These are phyloP conservation scores for Sporothrix curviconia DNA, from an alignment of 2,329 filamentous ascomycete genomes.

Conservation along the genomic window DNA sequence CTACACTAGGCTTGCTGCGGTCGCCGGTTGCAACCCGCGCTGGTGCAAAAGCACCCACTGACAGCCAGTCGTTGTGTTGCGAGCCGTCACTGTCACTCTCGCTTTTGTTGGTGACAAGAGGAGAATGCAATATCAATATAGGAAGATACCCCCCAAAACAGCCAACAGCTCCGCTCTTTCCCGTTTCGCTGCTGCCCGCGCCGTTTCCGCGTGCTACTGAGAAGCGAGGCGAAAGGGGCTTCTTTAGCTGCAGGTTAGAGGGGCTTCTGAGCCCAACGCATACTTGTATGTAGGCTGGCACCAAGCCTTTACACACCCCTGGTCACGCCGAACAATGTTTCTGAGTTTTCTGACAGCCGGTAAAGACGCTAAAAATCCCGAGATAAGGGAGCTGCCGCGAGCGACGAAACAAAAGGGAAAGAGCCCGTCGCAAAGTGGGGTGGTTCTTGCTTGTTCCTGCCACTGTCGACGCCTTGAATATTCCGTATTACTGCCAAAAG, in stretches of 20 bases:
- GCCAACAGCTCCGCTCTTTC: constrained; percentile 9
- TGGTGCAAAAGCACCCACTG: too few species aligned
- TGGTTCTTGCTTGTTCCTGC: not conserved
- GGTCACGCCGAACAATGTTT: not conserved
- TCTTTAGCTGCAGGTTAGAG: too few species aligned
- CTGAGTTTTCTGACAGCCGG: not conserved
- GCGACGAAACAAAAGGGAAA: not conserved
- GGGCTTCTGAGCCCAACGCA: too few species aligned
- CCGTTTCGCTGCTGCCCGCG: constrained; percentile 6
- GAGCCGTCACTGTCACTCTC: not conserved
- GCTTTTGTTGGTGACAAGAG: not conserved
- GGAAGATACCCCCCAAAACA: not conserved
- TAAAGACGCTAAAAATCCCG: not conserved
- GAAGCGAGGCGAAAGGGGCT: too few species aligned
- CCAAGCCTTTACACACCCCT: not conserved
- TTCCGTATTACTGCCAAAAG: not conserved
- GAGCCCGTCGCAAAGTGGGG: not conserved
- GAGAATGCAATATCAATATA: not conserved
- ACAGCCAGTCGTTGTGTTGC: not conserved
- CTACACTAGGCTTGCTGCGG: too few species aligned
- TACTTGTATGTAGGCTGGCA: too few species aligned
- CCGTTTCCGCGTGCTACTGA: constrained; percentile 7
- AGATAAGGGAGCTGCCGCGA: constrained; percentile 1
- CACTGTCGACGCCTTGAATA: not conserved
- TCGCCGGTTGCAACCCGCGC: too few species aligned